These are phyloP conservation scores for Globisporangium heterothallicum DNA, from an alignment of 352 stramenopile genomes.

Conservation along the genomic window DNA sequence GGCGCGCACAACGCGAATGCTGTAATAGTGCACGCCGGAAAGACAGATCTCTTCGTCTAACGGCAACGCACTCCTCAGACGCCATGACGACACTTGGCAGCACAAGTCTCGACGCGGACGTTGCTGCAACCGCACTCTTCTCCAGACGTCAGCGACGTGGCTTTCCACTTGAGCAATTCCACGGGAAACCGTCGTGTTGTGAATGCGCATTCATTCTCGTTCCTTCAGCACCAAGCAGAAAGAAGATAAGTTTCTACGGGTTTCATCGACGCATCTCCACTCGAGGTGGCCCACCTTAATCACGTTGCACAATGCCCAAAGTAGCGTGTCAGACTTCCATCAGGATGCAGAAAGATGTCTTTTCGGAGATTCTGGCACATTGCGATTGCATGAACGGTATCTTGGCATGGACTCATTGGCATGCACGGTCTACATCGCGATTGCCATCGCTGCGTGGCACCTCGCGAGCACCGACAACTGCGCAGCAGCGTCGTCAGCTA, in stretches of 20 bases:
- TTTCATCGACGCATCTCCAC: neutral
- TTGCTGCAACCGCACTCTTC: no score
- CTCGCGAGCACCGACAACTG: neutral
- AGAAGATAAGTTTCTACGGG: neutral
- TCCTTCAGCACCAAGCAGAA: constrained; percentile 4
- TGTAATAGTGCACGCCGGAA: no score
- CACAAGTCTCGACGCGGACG: neutral
- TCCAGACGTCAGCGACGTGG: no score
- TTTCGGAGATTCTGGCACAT: no score
- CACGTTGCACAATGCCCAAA: no score
- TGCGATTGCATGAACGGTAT: no score
- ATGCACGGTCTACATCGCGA: neutral
- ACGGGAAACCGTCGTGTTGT: constrained; percentile 8
- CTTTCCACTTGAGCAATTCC: neutral
- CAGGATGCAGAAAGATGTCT: no score
- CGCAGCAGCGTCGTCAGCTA: neutral
- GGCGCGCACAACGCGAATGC: no score
- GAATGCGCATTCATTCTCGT: constrained; percentile 2
- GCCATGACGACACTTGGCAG: no score
- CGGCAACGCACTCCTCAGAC: no score
- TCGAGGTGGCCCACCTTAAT: neutral
- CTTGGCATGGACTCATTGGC: constrained; percentile 1
- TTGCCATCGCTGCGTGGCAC: constrained; percentile 2
- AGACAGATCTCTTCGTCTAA: no score
- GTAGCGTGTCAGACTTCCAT: no score